Evolutionary conservation across 2,329 filamentous ascomycete genomes (phyloP), one percentile per base, ranked within the genome.

Genomic region (Fusarium citri): DNA sequence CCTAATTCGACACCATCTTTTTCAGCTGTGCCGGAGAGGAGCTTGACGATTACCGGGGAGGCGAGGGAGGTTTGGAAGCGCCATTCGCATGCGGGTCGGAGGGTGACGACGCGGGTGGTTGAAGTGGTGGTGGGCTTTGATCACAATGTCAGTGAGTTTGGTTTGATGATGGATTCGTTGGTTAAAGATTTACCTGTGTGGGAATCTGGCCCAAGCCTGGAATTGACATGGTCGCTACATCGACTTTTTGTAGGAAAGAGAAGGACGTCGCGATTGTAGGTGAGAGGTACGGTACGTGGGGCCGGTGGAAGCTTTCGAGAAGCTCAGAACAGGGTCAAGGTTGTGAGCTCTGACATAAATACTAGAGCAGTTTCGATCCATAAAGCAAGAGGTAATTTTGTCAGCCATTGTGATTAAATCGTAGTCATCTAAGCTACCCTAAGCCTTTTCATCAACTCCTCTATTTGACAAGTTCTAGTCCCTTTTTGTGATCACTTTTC

Each of bases 1-100:
- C 94, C 94, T 45, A 99, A 91, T 82, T 99, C 96, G 58, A 95
- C 94, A 77, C 96, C 96, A 78, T 98, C 97, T 76, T 97, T 89
- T 80, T 99, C 96, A 50, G 95, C 96, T 2, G 91, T 94, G 66
- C 96, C 96, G 34, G 87, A 89, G 59, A 93, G 82, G 26, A 98
- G 85, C 83, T 94, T 85, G 49, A 87, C 76, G 41, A 80, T 79
- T 53, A 86, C 64, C 30, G 78, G 74, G 61, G 80, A 79, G 67
- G 78, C 80, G 66, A 83, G 79, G 14, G 90, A 86, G 46, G 93
- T 89, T 76, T 93, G 87, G 81, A 95, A 95, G 53, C 92, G 88
- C 89, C 92, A 95, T 85, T 95, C 92, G 75, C 88, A 90, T 71
- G 87, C 88, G 58, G 88, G 86, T 53, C 85, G 83, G 68, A 95